These are phyloP conservation scores for Plenodomus tracheiphilus DNA, from an alignment of 2,329 filamentous ascomycete genomes.

Conservation along the genomic window DNA sequence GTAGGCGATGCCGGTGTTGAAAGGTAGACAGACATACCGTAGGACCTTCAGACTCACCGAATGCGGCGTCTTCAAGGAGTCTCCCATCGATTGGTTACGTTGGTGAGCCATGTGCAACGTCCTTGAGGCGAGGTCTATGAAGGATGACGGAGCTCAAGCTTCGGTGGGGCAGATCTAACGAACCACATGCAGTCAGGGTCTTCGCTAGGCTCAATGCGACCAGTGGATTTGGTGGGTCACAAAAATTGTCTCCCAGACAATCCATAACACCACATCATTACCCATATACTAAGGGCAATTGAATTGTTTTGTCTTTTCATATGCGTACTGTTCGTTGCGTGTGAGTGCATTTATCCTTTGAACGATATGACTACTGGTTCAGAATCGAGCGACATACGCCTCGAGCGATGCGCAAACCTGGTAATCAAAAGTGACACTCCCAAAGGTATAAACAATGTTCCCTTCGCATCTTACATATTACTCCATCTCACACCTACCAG, in stretches of 20 bases:
- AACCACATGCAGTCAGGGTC: slow-evolving; percentile 6
- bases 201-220: slow-evolving; percentile 1
- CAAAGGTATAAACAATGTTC: slow-evolving; percentile 48
- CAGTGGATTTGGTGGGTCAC: slow-evolving; percentile 8
- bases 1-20: background rate
- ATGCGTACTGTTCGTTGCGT: background rate
- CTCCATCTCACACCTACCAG: slow-evolving; percentile 39
- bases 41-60: slow-evolving; percentile 81
- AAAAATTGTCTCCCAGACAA: slow-evolving; percentile 6
- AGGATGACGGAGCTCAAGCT: slow-evolving; percentile 12
- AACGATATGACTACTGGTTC: slow-evolving; percentile 2
- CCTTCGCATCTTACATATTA: background rate
- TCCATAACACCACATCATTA: too few species aligned
- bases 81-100: slow-evolving; percentile 43
- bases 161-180: slow-evolving; percentile 11
- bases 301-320: too few species aligned
- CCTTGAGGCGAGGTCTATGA: background rate
- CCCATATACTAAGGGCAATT: too few species aligned
- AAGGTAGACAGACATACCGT: slow-evolving; percentile 59
- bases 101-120: slow-evolving; percentile 41
- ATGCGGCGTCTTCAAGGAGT: slow-evolving; percentile 63
- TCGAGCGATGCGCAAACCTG: slow-evolving; percentile 50
- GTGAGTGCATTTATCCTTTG: background rate
- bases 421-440: slow-evolving; percentile 53
- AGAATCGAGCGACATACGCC: slow-evolving; percentile 21